Conservation (phyloP, 352 stramenopile species). For the Phytophthora pistaciae region DNA sequence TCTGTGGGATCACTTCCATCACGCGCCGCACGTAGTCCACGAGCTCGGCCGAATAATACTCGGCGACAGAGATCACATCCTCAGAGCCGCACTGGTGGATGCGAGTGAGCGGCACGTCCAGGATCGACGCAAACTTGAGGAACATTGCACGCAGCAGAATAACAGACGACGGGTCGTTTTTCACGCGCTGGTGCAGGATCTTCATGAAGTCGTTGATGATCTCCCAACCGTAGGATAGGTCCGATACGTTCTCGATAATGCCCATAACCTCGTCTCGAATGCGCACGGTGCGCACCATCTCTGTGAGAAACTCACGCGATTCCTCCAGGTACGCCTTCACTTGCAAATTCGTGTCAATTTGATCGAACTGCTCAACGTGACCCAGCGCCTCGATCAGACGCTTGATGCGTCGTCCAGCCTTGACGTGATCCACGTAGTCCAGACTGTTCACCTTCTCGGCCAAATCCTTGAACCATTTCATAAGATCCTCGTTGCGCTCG, state of each 20-base stretch:
- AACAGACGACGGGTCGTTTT: constrained; percentile 93
- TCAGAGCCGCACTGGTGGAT: constrained; percentile 93
- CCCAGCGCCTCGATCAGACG: constrained; percentile 93
- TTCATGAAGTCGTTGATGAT: constrained; percentile 96
- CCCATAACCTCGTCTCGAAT: constrained; percentile 94
- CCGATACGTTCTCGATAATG: constrained; percentile 94
- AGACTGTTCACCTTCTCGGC: constrained; percentile 92
- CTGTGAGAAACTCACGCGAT: constrained; percentile 92
- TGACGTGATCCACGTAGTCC: constrained; percentile 93
- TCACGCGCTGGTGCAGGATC: constrained; percentile 94
- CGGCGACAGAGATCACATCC: constrained; percentile 93
- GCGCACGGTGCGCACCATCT: constrained; percentile 96
- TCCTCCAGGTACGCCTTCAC: constrained; percentile 96
- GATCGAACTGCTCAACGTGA: constrained; percentile 97
- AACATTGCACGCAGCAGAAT: constrained; percentile 95
- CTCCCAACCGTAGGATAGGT: constrained; percentile 96
- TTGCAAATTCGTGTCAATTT: constrained; percentile 95
- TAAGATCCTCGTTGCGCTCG: constrained; percentile 94
- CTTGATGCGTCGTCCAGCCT: constrained; percentile 95
- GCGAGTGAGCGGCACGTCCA: constrained; percentile 94
- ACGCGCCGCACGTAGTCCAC: constrained; percentile 95
- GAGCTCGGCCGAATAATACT: constrained; percentile 95
- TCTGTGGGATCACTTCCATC: constrained; percentile 95
- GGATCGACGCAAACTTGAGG: constrained; percentile 95
- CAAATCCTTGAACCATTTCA: constrained; percentile 94